Evolutionary conservation across 352 stramenopile species (phyloP).

Genomic region (Globisporangium emineosum): DNA sequence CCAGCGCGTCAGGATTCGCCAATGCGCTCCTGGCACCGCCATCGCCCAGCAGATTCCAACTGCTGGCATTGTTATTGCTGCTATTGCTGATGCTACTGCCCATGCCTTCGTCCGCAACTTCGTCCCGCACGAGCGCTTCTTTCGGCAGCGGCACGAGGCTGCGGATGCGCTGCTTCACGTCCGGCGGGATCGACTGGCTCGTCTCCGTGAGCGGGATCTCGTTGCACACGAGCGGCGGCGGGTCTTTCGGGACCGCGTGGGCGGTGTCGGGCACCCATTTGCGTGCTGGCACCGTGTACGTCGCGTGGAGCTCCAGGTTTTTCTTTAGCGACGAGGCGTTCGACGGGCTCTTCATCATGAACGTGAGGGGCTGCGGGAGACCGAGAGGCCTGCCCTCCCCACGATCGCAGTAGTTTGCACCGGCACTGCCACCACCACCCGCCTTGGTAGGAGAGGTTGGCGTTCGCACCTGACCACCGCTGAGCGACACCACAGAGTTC

Average conservation of each 20-base stretch:
- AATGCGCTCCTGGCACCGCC: background rate
- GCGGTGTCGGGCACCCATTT: conserved; percentile 62
- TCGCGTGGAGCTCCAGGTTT: conserved; percentile 61
- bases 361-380: conserved; percentile 46
- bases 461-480: background rate
- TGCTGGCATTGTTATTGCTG: background rate
- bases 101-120: conserved; percentile 17
- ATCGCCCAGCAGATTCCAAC: background rate
- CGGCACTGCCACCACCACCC: conserved; percentile 23
- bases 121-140: conserved; percentile 48
- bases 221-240: conserved; percentile 47
- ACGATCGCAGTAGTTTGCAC: conserved; percentile 56
- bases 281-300: conserved; percentile 50
- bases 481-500: background rate
- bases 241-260: conserved; percentile 41
- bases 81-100: background rate
- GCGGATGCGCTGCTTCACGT: conserved; percentile 50
- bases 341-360: conserved; percentile 49
- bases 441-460: background rate
- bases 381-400: conserved; percentile 31
- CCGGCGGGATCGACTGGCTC: conserved; percentile 39
- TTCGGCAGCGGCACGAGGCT: conserved; percentile 38
- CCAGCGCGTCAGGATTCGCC: background rate
- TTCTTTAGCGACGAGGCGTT: conserved; percentile 53
- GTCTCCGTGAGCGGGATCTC: conserved; percentile 62